A percentile compares a stretch with the other conserved stretches of the same genome.
Conservation (phyloP, 148 eudicot genomes). For the Mesembryanthemum crystallinum region DNA sequence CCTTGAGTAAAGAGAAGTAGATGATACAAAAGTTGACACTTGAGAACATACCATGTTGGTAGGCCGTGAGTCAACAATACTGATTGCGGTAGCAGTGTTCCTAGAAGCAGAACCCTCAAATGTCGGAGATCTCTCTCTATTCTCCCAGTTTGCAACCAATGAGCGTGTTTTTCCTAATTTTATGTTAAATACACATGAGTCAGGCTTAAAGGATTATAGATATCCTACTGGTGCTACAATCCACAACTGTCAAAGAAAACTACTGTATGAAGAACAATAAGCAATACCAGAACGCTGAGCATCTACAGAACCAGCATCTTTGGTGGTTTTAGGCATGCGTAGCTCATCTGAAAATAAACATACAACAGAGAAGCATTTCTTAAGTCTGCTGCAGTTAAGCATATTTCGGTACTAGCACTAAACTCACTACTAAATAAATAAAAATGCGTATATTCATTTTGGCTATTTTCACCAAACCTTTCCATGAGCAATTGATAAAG, state of each 20-base stretch:
- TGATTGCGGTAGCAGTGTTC: slow-evolving; percentile 36
- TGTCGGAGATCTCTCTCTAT: slow-evolving; percentile 51
- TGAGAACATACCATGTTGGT: slow-evolving; percentile 42
- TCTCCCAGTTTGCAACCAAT: slow-evolving; percentile 71
- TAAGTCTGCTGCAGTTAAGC: neutral
- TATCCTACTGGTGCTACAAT: neutral
- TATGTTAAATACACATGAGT: slow-evolving; percentile 7
- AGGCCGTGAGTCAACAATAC: slow-evolving; percentile 39
- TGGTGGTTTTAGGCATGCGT: slow-evolving; percentile 43
- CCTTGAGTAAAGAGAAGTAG: neutral
- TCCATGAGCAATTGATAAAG: neutral
- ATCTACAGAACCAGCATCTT: slow-evolving; percentile 49
- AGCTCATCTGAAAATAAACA: slow-evolving; percentile 55
- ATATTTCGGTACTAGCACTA: slow-evolving; percentile 1
- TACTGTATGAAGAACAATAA: slow-evolving; percentile 2
- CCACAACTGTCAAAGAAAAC: slow-evolving; percentile 11
- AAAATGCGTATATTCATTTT: too few species aligned
- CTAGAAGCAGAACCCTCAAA: slow-evolving; percentile 49
- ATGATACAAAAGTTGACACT: slow-evolving; percentile 10
- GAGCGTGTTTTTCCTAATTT: slow-evolving; percentile 64
- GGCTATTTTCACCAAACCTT: neutral
- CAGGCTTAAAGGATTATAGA: slow-evolving; percentile 2
- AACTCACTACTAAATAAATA: neutral
- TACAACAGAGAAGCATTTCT: slow-evolving; percentile 9
- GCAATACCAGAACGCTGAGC: slow-evolving; percentile 59